A percentile compares a stretch with the other conserved stretches of the same genome.
These are phyloP conservation scores for Thielaviopsis musarum DNA, from an alignment of 2,329 filamentous ascomycete genomes.

Conservation along the genomic window DNA sequence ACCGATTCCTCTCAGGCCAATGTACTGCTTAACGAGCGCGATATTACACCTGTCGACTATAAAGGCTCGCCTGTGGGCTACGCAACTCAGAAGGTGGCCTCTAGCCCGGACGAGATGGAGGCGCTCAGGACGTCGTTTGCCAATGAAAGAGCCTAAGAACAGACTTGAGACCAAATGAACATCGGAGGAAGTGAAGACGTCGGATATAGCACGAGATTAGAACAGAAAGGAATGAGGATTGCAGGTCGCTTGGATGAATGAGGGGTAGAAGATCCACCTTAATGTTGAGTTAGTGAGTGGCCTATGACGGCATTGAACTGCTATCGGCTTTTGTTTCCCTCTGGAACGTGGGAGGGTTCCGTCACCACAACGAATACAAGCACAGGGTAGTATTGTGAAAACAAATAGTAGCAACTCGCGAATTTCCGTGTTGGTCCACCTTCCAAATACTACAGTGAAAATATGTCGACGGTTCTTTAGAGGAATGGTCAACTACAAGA, in stretches of 20 bases:
- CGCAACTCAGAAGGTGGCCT: background rate
- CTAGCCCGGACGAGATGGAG: background rate
- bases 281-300: background rate
- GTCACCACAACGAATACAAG: background rate
- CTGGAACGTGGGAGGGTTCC: background rate
- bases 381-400: background rate
- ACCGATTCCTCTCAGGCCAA: background rate
- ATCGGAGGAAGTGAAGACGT: background rate
- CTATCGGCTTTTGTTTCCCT: background rate
- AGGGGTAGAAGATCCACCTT: background rate
- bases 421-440: too few relatives aligned
- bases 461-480: background rate
- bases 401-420: background rate
- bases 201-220: background rate
- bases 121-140: background rate
- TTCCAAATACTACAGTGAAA: background rate
- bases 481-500: too few relatives aligned
- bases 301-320: background rate
- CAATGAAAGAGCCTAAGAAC: background rate
- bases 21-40: background rate
- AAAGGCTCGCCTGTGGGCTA: background rate
- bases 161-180: too few relatives aligned
- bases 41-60: background rate
- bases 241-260: background rate
- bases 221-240: background rate